phyloP scores from a whole-genome alignment of 441 rosid species.

The Croton setiger region DNA sequence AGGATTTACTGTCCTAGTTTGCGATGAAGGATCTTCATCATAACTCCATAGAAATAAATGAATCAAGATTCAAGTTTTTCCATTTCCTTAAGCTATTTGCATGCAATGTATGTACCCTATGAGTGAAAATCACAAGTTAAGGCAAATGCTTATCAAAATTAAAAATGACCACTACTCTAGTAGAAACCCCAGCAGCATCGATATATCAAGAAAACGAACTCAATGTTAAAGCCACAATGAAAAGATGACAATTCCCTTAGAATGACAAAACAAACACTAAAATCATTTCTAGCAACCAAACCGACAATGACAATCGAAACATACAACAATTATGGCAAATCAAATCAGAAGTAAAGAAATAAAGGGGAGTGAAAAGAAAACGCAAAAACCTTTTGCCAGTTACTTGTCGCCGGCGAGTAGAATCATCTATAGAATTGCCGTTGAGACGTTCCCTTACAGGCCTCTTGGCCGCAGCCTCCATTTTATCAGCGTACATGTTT shows the following conservation, averaged over 20 bases:
- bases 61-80: no score
- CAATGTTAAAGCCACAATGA: neutral
- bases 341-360: neutral
- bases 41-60: neutral
- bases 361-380: neutral
- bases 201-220: neutral
- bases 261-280: neutral
- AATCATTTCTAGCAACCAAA: neutral
- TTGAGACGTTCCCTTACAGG: conserved; percentile 75
- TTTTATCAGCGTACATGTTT: conserved; percentile 87
- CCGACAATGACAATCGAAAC: conserved; percentile 7
- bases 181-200: neutral
- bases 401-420: conserved; percentile 52
- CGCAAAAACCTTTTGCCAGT: conserved; percentile 78
- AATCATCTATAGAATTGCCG: conserved; percentile 43
- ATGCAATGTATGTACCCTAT: neutral
- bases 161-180: neutral
- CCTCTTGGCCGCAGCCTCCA: conserved; percentile 56
- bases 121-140: neutral
- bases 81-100: neutral
- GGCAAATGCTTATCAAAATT: neutral
- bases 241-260: neutral
- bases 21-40: conserved; percentile 1
- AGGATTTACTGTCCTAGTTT: neutral
- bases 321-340: neutral